These are phyloP conservation scores for Seiridium cupressi DNA, from an alignment of 2,329 filamentous ascomycete species.

Conservation along the genomic window DNA sequence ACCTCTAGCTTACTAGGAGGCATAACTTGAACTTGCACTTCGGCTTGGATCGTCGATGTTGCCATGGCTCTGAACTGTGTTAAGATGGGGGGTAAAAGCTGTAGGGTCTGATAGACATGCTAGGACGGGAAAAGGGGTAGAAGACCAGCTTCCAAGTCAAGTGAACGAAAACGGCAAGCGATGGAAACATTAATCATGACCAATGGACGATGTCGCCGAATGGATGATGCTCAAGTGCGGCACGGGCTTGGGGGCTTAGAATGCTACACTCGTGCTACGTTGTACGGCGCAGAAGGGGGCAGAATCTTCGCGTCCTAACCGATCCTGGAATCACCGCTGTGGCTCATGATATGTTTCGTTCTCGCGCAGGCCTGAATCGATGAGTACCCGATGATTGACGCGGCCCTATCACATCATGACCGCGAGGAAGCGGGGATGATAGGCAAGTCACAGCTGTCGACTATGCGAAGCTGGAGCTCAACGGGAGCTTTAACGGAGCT, in stretches of 20 bases:
- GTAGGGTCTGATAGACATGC: background rate
- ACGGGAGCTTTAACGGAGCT: background rate
- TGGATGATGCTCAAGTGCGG: background rate
- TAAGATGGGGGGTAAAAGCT: background rate
- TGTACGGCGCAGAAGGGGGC: background rate
- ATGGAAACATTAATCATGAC: background rate
- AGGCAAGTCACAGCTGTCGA: background rate
- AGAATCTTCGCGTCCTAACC: no score
- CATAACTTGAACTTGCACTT: background rate
- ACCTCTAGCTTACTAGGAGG: background rate
- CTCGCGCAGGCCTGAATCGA: no score
- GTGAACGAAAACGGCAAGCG: background rate
- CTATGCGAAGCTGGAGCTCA: background rate
- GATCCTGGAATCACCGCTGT: no score
- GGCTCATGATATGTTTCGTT: no score
- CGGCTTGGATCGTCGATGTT: conserved; percentile 11
- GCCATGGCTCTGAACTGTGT: background rate
- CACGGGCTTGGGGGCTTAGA: background rate
- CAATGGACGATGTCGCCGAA: background rate
- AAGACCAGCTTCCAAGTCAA: no score
- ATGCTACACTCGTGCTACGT: background rate
- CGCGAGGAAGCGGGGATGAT: background rate
- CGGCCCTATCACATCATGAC: background rate
- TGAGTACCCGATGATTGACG: no score
- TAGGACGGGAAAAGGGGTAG: background rate